These are phyloP conservation scores for Saturnispora ahearnii DNA, from an alignment of 805 yeast genomes.

Conservation along the genomic window DNA sequence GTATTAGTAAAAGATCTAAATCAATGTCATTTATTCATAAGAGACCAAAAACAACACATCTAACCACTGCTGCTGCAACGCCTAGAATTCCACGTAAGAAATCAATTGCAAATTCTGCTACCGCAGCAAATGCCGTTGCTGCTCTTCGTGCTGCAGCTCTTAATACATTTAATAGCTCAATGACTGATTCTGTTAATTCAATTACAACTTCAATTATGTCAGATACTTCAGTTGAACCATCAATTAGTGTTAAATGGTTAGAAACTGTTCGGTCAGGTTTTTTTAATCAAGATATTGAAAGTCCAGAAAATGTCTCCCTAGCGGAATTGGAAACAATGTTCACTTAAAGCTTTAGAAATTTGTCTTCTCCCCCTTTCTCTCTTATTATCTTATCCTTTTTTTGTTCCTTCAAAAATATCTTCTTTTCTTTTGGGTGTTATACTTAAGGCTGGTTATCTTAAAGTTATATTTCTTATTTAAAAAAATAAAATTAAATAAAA, in stretches of 20 bases:
- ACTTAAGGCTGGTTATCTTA: constrained; percentile 10
- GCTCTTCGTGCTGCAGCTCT: constrained; percentile 63
- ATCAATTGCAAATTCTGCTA: constrained; percentile 45
- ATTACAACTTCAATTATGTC: constrained; percentile 28
- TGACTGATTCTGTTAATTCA: constrained; percentile 29
- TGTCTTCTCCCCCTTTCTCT: not conserved
- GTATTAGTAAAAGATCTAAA: constrained; percentile 47
- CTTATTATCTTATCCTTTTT: not conserved
- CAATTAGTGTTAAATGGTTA: constrained; percentile 54
- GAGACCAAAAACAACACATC: constrained; percentile 29
- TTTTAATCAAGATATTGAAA: constrained; percentile 63
- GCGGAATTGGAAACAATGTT: constrained; percentile 56
- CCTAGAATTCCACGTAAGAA: constrained; percentile 63
- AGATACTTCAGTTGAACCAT: constrained; percentile 28
- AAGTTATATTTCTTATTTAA: not conserved
- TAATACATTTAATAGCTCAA: constrained; percentile 36
- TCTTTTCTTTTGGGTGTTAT: not conserved
- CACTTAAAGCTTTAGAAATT: constrained; percentile 9
- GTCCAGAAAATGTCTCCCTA: constrained; percentile 70
- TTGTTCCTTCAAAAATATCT: not conserved
- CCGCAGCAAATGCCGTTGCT: constrained; percentile 67
- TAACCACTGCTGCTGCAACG: constrained; percentile 78
- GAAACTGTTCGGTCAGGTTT: constrained; percentile 70
- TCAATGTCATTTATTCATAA: constrained; percentile 54
- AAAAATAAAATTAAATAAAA: not conserved